Base-by-base conservation (phyloP, 2,329 filamentous ascomycete genomes). In the Exophiala oligosperma region DNA sequence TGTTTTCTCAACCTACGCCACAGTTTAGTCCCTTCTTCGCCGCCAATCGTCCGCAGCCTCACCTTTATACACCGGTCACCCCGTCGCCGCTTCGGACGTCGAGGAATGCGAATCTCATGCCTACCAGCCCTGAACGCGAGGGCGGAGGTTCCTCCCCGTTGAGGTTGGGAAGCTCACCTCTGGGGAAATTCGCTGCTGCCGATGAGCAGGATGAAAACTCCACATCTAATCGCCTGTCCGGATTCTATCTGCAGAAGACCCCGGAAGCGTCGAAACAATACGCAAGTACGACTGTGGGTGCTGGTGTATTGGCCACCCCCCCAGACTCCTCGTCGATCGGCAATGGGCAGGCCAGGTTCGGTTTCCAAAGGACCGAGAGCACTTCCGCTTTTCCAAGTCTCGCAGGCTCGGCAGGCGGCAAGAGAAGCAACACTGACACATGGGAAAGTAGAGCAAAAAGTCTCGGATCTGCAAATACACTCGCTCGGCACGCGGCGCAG, bases 11-110 rank as follows among this genome's bases (percentile, higher is more conserved):
- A 6, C 55, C 51, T 6, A 40, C 56, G 29, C 51, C 56, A 11
- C 52, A 46, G 26, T 28, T 52, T 17, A 59, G 47, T 29, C 21
- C 28, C 43, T 59, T 59, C 56, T 46, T 57, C 56, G 40, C 53
- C 47, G 17, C 56, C 63, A 79, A 77, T 58, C 74, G 76, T 49
- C 74, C 77, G 51, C 77, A 78, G 65, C 78, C 78, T 61, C 77
- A 37, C 32, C 43, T 12, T 26, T 60, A 58, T 43, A 44, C 57
- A 4, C 58, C 61, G 9, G 41, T 57, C 29, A 55, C 58, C 8
- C 61, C 64, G 14, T 64, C 61, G 37, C 64, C 65, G 37, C 54
- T 67, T n/a, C 57, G 60, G 49, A 65, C 62, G 26, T 63, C 59
- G 14, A 56, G 59, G 48, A 63, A 65, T 66, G 64, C 62, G 28